Evolutionary conservation across 257 asterid species (phyloP).

Genomic region (Solanum ossicruentum): DNA sequence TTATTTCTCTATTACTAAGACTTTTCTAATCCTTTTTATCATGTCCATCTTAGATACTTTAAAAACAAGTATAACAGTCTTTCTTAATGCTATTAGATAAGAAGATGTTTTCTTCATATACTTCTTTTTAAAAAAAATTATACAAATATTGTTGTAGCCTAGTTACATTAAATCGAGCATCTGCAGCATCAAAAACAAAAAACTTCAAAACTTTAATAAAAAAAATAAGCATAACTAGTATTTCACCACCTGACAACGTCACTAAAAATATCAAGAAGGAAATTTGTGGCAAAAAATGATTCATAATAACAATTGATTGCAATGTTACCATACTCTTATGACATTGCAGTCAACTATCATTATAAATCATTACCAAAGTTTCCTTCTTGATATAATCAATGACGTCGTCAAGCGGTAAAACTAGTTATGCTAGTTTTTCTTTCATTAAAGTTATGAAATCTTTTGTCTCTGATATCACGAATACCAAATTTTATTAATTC

Average conservation of each 20-base stretch:
- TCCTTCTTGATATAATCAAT: conserved; percentile 20
- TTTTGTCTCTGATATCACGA: conserved; percentile 12
- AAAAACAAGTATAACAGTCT: not conserved
- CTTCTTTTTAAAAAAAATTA: not conserved
- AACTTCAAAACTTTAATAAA: conserved; percentile 11
- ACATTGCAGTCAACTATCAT: conserved; percentile 15
- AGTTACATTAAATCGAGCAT: conserved; percentile 6
- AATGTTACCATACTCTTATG: conserved; percentile 15
- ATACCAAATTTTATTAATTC: conserved; percentile 9
- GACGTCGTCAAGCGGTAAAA: conserved; percentile 9
- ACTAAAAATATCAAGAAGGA: conserved; percentile 19
- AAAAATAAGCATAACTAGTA: not conserved
- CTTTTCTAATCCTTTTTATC: conserved; percentile 10
- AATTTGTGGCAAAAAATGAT: conserved; percentile 2
- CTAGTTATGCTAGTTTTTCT: not conserved
- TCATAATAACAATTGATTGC: conserved; percentile 14
- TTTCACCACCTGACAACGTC: conserved; percentile 10
- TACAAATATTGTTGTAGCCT: conserved; percentile 16
- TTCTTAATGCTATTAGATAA: not conserved
- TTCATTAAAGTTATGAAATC: conserved; percentile 13
- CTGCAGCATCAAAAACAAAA: conserved; percentile 9
- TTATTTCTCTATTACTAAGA: conserved; percentile 8
- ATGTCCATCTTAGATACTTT: conserved; percentile 11
- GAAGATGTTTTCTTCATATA: not conserved
- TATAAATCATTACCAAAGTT: conserved; percentile 15